Base-by-base conservation (phyloP, 805 yeast species). In the Yamadazyma olivae region DNA sequence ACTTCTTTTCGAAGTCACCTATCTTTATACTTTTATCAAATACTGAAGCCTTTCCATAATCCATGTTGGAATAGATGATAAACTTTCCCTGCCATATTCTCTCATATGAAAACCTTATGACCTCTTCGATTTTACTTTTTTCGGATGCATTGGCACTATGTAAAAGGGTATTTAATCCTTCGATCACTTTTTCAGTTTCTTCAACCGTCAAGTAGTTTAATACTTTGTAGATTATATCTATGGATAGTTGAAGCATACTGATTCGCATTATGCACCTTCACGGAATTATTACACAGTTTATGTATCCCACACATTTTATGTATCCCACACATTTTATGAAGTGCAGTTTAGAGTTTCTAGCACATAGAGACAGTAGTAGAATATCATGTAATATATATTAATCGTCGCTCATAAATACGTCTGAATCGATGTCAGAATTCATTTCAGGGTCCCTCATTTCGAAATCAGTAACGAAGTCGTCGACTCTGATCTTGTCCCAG, bases 401-500 rank as follows among this genome's bases (percentile, higher is more conserved):
- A 23, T 26, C 32, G n/a, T 40, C 41, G 25, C 43, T 51, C 17
- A 36, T 36, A 20, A 17, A 15, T 15, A 36, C 28, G 10, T 30
- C 33, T 9, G 26, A 19, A 10, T 30, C 33, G 7, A 15, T 13
- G 13, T 27, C 19, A 6, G 18, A 27, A 17, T 27, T 13, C 30
- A 27, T 27, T 17, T 27, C 17, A 13, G 17, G 6, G 13, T 27
- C 30, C 6, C 32, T 41, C 65, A 59, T 58, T 12, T 54, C 61
- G 10, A 48, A 30, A 36, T 62, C 68, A 14, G 31, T 34, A n/a
- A 13, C 14, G 12, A 8, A 8, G 6, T 27, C 20, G 10, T 16
- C 30, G n/a, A 10, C 30, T 6, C 18, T 26, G 9, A 62, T 36
- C 6, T 46, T 54, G 35, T 61, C 69, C 70, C 71, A 65, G 44